A percentile compares a stretch with the other conserved stretches of the same genome.
Evolutionary conservation across 768 basidiomycete genomes (phyloP).

Genomic region (Mycena capillaripes): DNA sequence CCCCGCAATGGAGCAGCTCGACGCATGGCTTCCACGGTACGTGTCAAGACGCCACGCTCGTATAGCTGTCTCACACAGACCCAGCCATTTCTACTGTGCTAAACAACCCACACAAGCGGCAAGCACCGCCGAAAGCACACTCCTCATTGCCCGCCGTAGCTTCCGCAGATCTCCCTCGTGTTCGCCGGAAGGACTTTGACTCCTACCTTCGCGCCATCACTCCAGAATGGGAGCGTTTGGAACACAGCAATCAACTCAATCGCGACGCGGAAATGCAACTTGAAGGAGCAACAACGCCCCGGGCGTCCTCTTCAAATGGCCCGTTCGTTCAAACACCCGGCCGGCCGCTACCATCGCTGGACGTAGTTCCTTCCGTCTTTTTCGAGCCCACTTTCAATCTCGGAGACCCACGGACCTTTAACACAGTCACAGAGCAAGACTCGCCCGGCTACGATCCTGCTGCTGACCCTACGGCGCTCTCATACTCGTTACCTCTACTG

Average conservation of each 20-base stretch:
- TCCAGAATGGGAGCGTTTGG: slow-evolving; percentile 85
- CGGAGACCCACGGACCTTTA: slow-evolving; percentile 82
- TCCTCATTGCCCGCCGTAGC: slow-evolving; percentile 80
- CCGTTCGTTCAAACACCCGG: slow-evolving; percentile 47
- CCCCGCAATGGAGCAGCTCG: slow-evolving; percentile 83
- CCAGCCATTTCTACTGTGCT: slow-evolving; percentile 94
- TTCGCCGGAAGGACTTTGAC: slow-evolving; percentile 88
- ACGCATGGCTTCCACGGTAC: slow-evolving; percentile 92
- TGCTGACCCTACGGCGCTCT: slow-evolving; percentile 71
- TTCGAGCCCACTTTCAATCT: slow-evolving; percentile 86
- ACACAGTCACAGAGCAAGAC: slow-evolving; percentile 78
- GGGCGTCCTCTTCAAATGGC: slow-evolving; percentile 38
- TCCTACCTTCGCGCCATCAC: slow-evolving; percentile 79
- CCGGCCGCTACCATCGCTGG: slow-evolving; percentile 75
- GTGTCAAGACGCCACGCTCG: slow-evolving; percentile 38
- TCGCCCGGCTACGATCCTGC: slow-evolving; percentile 50
- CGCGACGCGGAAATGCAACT: slow-evolving; percentile 57
- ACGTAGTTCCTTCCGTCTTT: slow-evolving; percentile 85
- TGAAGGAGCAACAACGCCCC: slow-evolving; percentile 47
- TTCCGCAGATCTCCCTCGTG: slow-evolving; percentile 83
- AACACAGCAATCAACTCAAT: slow-evolving; percentile 58
- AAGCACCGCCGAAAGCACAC: slow-evolving; percentile 91
- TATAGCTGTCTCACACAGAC: slow-evolving; percentile 4
- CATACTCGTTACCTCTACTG: slow-evolving; percentile 80
- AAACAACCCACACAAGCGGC: slow-evolving; percentile 88